Percentiles rank a stretch among this genome's conserved stretches.
Evolutionary conservation across 805 yeast species (phyloP).

Genomic region (Candida ortonii): DNA sequence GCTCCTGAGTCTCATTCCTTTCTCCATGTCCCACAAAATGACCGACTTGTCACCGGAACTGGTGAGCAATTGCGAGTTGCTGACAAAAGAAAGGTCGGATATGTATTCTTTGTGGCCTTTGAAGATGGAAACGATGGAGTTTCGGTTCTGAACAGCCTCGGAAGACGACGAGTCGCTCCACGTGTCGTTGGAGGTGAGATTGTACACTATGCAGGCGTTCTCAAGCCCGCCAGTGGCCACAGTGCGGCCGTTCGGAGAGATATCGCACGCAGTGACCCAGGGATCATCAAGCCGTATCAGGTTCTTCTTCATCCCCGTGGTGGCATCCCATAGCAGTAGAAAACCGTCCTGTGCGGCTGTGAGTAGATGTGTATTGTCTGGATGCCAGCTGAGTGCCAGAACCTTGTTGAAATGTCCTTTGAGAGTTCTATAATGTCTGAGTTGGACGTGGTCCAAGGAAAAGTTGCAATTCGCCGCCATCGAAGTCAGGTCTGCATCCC

Average conservation of each 20-base stretch:
- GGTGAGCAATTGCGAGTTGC: slow-evolving; percentile 56
- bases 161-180: slow-evolving; percentile 1
- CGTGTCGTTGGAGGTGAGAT: slow-evolving; percentile 26
- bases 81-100: slow-evolving; percentile 68
- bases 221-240: slow-evolving; percentile 84
- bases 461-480: slow-evolving; percentile 26
- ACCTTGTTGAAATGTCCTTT: slow-evolving; percentile 75
- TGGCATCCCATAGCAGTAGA: slow-evolving; percentile 78
- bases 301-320: slow-evolving; percentile 64
- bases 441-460: slow-evolving; percentile 6
- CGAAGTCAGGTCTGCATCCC: slow-evolving; percentile 26
- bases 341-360: slow-evolving; percentile 87
- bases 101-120: slow-evolving; percentile 85
- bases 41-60: slow-evolving; percentile 83
- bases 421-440: slow-evolving; percentile 34
- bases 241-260: slow-evolving; percentile 60
- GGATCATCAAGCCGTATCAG: slow-evolving; percentile 72
- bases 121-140: slow-evolving; percentile 46
- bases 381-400: slow-evolving; percentile 65
- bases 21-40: slow-evolving; percentile 73
- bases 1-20: slow-evolving; percentile 50
- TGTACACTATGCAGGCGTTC: slow-evolving; percentile 71
- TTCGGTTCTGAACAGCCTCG: slow-evolving; percentile 11
- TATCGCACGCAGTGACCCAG: slow-evolving; percentile 76
- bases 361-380: slow-evolving; percentile 57